Evolutionary conservation across 345 rosid species (phyloP).

Genomic region (Euphorbia lathyris): DNA sequence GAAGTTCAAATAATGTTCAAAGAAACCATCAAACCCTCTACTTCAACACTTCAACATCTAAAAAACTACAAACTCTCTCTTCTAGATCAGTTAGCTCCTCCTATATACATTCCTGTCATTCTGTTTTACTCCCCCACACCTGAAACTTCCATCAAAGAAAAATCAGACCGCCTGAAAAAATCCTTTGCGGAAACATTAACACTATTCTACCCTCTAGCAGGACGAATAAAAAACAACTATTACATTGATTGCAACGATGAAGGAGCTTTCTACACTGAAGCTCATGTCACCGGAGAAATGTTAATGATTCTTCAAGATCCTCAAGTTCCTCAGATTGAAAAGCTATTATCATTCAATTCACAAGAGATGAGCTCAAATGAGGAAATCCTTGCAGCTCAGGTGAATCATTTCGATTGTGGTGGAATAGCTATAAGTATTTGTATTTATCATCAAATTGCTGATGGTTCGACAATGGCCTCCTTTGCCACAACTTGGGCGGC

Average conservation of each 20-base stretch:
- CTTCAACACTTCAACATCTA: conserved; percentile 2
- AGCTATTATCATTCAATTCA: conserved; percentile 2
- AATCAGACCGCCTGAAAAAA: not conserved
- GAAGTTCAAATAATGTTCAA: not conserved
- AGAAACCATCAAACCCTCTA: conserved; percentile 10
- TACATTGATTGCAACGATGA: conserved; percentile 11
- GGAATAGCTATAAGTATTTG: conserved; percentile 15
- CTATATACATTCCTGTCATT: not conserved
- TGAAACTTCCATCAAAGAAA: not conserved
- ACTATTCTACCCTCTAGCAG: conserved; percentile 6
- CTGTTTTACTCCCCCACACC: conserved; percentile 2
- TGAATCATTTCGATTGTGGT: conserved; percentile 19
- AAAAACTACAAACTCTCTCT: conserved; percentile 7
- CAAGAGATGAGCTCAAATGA: not conserved
- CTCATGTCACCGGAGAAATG: not conserved
- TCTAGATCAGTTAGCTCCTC: conserved; percentile 13
- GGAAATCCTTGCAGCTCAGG: conserved; percentile 1
- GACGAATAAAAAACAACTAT: not conserved
- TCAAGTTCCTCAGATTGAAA: not conserved
- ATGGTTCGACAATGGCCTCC: conserved; percentile 13
- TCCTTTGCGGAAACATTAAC: conserved; percentile 8
- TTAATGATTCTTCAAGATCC: not conserved
- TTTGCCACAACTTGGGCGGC: conserved; percentile 17
- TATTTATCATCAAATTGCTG: conserved; percentile 14
- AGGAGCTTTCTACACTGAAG: not conserved